Evolutionary conservation across 179 eudicot species (phyloP).

Genomic region (Beta lomatogona): DNA sequence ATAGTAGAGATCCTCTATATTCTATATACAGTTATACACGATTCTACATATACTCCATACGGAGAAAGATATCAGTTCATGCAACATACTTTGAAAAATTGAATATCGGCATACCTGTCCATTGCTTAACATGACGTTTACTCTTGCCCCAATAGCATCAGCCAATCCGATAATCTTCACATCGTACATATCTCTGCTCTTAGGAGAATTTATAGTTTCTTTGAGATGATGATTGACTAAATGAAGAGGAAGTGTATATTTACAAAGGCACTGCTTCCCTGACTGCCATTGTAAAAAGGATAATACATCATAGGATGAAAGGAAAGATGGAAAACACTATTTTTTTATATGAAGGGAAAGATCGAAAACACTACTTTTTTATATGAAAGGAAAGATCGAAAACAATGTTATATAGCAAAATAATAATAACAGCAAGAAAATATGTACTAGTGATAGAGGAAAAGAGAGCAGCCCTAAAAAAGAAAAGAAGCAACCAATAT

Average conservation of each 20-base stretch:
- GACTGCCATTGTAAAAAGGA: conserved; percentile 52
- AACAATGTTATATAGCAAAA: no score
- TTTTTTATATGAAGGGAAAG: no score
- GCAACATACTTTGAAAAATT: conserved; percentile 3
- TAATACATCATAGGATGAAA: conserved; percentile 4
- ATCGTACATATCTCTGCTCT: conserved; percentile 36
- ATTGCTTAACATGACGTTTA: conserved; percentile 66
- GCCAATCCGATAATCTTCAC: conserved; percentile 74
- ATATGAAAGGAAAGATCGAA: no score
- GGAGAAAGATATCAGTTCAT: conserved; percentile 6
- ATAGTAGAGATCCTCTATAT: not conserved
- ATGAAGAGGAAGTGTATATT: conserved; percentile 58
- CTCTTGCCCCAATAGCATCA: conserved; percentile 81
- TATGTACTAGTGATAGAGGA: not conserved
- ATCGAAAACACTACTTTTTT: no score
- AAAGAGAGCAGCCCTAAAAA: not conserved
- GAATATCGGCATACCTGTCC: conserved; percentile 59
- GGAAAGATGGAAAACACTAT: not conserved
- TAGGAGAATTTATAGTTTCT: conserved; percentile 36
- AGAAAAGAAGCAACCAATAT: not conserved
- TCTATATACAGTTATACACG: not conserved
- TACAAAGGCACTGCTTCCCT: conserved; percentile 94
- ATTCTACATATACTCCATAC: not conserved
- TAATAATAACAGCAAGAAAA: not conserved
- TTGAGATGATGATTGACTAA: conserved; percentile 40